Evolutionary conservation across 306 rosid species (phyloP).

Genomic region (Citrullus mucosospermus): DNA sequence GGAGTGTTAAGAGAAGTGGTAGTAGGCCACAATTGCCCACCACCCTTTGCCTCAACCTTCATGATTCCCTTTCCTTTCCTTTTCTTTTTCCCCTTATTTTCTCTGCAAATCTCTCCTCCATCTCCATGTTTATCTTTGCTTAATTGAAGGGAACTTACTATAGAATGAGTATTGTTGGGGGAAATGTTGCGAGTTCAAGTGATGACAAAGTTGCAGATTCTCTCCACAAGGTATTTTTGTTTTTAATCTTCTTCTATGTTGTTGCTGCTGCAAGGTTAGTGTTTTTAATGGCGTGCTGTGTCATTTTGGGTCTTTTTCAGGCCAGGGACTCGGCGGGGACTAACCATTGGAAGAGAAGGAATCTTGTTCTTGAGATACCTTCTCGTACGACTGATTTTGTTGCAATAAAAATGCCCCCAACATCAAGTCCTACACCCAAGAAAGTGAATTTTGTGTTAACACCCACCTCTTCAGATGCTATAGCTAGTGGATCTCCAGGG

Average conservation of each 20-base stretch:
- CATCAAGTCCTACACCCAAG: conserved; percentile 68
- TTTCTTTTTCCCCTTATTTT: neutral
- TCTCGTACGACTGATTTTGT: conserved; percentile 47
- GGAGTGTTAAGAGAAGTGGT: conserved; percentile 8
- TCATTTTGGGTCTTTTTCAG: neutral
- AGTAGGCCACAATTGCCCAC: conserved; percentile 28
- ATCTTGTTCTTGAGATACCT: conserved; percentile 57
- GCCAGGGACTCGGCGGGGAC: neutral
- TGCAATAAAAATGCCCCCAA: conserved; percentile 52
- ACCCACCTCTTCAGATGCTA: conserved; percentile 46
- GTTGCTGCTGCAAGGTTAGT: no score
- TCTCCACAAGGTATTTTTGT: conserved; percentile 35
- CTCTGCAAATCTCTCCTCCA: neutral
- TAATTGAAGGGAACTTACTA: neutral
- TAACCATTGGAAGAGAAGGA: conserved; percentile 43
- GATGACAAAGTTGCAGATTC: conserved; percentile 25
- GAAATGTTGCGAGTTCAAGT: conserved; percentile 15
- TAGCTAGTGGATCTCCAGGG: conserved; percentile 29
- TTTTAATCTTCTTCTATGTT: neutral
- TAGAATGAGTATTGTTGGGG: conserved; percentile 31
- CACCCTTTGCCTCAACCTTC: conserved; percentile 1
- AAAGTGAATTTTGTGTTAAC: conserved; percentile 63
- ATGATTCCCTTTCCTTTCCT: neutral
- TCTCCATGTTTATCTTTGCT: neutral
- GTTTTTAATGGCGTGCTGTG: neutral